phyloP scores from a whole-genome alignment of 164 flowering plant species.

The Buxus sempervirens region DNA sequence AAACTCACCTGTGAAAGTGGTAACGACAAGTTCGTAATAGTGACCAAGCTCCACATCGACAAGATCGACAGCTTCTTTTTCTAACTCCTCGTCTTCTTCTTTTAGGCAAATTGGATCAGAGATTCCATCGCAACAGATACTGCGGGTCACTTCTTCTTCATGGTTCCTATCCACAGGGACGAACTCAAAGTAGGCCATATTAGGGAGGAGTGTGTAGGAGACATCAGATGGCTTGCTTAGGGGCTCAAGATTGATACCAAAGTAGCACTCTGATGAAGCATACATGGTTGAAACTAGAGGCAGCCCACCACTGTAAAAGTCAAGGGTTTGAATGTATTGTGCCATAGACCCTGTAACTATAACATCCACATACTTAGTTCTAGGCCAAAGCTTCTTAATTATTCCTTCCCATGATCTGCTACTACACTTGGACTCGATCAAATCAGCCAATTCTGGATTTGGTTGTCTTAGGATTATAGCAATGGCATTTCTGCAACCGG shows the following conservation, averaged over 20 bases:
- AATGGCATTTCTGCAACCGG: conserved; percentile 34
- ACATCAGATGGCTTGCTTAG: conserved; percentile 54
- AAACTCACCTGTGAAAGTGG: conserved; percentile 57
- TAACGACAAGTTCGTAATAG: conserved; percentile 65
- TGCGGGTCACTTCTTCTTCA: conserved; percentile 7
- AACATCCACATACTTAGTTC: conserved; percentile 64
- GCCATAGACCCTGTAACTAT: conserved; percentile 79
- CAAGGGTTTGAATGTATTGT: conserved; percentile 58
- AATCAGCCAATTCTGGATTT: conserved; percentile 38
- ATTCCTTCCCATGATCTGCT: conserved; percentile 56
- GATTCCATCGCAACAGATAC: conserved; percentile 20
- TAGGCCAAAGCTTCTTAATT: conserved; percentile 62
- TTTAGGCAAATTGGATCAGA: conserved; percentile 10
- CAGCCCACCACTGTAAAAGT: conserved; percentile 53
- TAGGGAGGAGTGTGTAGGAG: conserved; percentile 60
- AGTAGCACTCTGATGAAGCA: conserved; percentile 72
- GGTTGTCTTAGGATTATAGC: conserved; percentile 33
- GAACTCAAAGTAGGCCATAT: conserved; percentile 76
- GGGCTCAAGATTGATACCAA: conserved; percentile 64
- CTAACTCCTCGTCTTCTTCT: conserved; percentile 9
- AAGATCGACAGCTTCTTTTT: conserved; percentile 44
- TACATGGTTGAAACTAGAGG: conserved; percentile 72
- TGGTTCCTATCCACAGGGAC: conserved; percentile 38
- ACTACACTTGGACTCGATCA: conserved; percentile 37
- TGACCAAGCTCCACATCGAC: conserved; percentile 53